A percentile compares a stretch with the other conserved stretches of the same genome.
Conservation (phyloP, 345 rosid genomes). For the Linum tenue region DNA sequence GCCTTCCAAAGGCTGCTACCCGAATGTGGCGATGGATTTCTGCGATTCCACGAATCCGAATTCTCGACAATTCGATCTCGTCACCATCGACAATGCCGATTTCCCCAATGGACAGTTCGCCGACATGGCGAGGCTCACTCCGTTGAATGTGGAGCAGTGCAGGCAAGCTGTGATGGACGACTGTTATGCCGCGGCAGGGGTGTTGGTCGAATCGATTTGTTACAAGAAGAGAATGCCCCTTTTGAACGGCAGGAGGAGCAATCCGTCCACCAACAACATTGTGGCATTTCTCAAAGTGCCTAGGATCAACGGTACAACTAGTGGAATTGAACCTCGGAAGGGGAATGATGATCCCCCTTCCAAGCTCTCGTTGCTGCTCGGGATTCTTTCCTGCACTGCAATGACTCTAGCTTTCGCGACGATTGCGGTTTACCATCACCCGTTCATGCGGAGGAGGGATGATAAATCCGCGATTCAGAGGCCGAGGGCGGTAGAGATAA, state of each 20-base stretch:
- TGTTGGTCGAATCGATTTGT: conserved; percentile 14
- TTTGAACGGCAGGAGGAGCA: conserved; percentile 26
- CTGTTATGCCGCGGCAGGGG: conserved; percentile 26
- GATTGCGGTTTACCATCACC: conserved; percentile 20
- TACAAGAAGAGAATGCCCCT: conserved; percentile 28
- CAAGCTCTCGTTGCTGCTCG: conserved; percentile 8
- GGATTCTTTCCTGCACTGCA: conserved; percentile 11
- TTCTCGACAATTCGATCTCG: conserved; percentile 12
- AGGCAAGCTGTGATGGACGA: conserved; percentile 17
- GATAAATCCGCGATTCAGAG: neutral
- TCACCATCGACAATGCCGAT: conserved; percentile 16
- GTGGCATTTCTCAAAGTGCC: conserved; percentile 27
- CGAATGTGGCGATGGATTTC: conserved; percentile 20
- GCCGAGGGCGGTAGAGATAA: conserved; percentile 22
- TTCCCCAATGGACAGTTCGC: conserved; percentile 11
- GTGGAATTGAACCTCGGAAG: neutral
- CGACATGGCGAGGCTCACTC: conserved; percentile 13
- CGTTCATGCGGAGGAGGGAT: conserved; percentile 6
- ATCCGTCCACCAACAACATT: conserved; percentile 15
- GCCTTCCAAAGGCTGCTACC: conserved; percentile 33
- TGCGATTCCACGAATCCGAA: conserved; percentile 18
- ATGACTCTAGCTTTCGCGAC: conserved; percentile 18
- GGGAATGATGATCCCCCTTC: conserved; percentile 13
- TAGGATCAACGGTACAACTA: neutral
- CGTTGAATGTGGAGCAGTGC: conserved; percentile 14